Conservation (phyloP, 495 filamentous ascomycete species). For the Rhypophila decipiens region DNA sequence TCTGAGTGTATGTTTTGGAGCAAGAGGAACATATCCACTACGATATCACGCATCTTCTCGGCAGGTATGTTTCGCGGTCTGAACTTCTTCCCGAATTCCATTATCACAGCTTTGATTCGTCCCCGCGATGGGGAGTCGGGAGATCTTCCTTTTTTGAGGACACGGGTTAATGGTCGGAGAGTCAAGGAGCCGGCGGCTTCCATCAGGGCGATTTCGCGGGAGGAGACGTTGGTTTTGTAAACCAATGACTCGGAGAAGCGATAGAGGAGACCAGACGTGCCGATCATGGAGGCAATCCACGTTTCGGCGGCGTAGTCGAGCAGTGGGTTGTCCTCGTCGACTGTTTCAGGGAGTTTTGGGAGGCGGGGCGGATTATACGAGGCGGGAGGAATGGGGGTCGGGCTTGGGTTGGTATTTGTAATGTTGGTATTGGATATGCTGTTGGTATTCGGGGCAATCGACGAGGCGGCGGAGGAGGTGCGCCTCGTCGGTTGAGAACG, state of each 20-base stretch:
- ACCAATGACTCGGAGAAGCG: slow-evolving; percentile 10
- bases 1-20: slow-evolving; percentile 44
- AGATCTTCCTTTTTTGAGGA: slow-evolving; percentile 9
- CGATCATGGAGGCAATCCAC: slow-evolving; percentile 15
- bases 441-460: too few relatives aligned
- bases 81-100: slow-evolving; percentile 11
- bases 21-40: slow-evolving; percentile 10
- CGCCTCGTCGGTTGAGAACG: too few relatives aligned
- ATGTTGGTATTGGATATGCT: too few relatives aligned
- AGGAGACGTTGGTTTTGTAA: slow-evolving; percentile 14
- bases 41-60: slow-evolving; percentile 1
- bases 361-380: too few relatives aligned
- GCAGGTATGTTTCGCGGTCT: neutral
- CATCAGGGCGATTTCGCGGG: slow-evolving; percentile 10
- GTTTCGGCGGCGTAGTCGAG: slow-evolving; percentile 12
- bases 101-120: slow-evolving; percentile 11
- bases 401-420: too few relatives aligned
- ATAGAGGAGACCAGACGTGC: slow-evolving; percentile 9
- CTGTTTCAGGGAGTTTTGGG: too few relatives aligned
- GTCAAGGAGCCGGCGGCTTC: slow-evolving; percentile 13
- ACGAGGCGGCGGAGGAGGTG: too few relatives aligned
- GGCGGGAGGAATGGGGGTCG: too few relatives aligned
- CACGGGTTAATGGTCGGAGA: slow-evolving; percentile 6
- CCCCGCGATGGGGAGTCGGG: neutral
- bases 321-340: slow-evolving; percentile 15